phyloP scores from a whole-genome alignment of 306 rosid genomes.

The Citrullus amarus region DNA sequence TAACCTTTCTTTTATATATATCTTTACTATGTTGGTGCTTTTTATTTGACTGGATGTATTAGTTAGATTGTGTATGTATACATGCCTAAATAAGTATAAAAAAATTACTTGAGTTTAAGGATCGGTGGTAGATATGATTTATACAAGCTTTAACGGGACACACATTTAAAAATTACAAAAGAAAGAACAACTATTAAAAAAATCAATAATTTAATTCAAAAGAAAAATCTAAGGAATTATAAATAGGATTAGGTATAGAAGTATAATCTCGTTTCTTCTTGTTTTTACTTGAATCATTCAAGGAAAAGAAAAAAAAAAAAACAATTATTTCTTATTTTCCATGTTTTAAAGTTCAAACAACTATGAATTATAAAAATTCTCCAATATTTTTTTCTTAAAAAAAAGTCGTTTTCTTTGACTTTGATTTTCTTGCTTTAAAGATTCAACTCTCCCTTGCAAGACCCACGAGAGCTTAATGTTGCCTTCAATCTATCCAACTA shows the following conservation, averaged over 20 bases:
- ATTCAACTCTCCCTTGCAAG: not conserved
- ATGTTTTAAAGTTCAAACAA: not conserved
- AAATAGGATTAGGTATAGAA: not conserved
- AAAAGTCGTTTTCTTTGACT: not conserved
- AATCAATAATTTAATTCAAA: not conserved
- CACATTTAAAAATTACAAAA: too few relatives aligned
- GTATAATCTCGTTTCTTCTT: constrained; percentile 2
- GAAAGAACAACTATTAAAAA: too few relatives aligned
- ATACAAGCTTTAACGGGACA: too few relatives aligned
- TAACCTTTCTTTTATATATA: too few relatives aligned
- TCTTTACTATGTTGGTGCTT: too few relatives aligned
- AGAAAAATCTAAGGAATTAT: not conserved
- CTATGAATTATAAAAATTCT: not conserved
- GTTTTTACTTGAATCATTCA: constrained; percentile 2
- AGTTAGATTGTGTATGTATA: too few relatives aligned
- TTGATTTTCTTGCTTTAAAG: not conserved
- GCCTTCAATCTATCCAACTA: not conserved
- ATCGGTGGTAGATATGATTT: too few relatives aligned
- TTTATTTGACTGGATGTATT: too few relatives aligned
- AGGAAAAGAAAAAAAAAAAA: not conserved
- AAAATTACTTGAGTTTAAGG: not conserved
- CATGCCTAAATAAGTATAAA: not conserved
- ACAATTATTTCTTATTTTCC: not conserved
- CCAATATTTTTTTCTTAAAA: not conserved
- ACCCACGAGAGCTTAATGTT: not conserved